Percentiles rank a stretch among this genome's conserved stretches.
Evolutionary conservation across 2,329 filamentous ascomycete genomes (phyloP).

Genomic region (Coniella vitis): DNA sequence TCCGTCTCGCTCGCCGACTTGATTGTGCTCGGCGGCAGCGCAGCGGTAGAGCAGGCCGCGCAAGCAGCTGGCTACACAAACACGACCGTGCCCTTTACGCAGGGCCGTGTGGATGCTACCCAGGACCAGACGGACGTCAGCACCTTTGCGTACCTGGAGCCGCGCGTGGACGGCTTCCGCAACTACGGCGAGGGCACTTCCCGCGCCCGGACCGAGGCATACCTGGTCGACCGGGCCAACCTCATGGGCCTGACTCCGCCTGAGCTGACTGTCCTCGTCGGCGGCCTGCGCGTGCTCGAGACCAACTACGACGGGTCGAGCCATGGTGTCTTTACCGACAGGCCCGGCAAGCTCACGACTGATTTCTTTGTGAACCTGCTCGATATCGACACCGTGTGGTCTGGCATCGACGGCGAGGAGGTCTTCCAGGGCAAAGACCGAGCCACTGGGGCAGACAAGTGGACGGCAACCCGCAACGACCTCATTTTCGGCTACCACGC

Average conservation of each 20-base stretch:
- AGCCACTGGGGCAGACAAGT: constrained; percentile 55
- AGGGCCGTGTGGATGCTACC: constrained; percentile 65
- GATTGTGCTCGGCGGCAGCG: constrained; percentile 66
- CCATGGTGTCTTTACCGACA: constrained; percentile 61
- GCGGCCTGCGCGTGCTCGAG: constrained; percentile 63
- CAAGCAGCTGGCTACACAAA: constrained; percentile 34
- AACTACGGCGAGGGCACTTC: constrained; percentile 62
- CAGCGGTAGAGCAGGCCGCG: constrained; percentile 67
- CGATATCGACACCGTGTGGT: constrained; percentile 59
- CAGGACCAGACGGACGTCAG: constrained; percentile 64
- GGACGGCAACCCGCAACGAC: constrained; percentile 62
- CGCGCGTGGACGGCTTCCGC: constrained; percentile 68
- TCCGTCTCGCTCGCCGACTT: constrained; percentile 73
- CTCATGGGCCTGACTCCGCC: constrained; percentile 64
- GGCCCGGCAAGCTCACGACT: constrained; percentile 63
- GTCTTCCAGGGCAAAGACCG: constrained; percentile 12
- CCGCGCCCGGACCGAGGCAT: constrained; percentile 59
- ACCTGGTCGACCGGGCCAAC: constrained; percentile 65
- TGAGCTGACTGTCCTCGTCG: constrained; percentile 64
- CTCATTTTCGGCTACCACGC: constrained; percentile 68
- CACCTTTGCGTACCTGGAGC: constrained; percentile 61
- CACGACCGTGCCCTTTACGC: constrained; percentile 61
- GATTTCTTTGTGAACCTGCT: constrained; percentile 80
- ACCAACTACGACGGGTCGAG: constrained; percentile 65
- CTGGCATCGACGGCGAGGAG: constrained; percentile 8